These are phyloP conservation scores for Geosmithia putterillii DNA, from an alignment of 2,329 filamentous ascomycete genomes.

Conservation along the genomic window DNA sequence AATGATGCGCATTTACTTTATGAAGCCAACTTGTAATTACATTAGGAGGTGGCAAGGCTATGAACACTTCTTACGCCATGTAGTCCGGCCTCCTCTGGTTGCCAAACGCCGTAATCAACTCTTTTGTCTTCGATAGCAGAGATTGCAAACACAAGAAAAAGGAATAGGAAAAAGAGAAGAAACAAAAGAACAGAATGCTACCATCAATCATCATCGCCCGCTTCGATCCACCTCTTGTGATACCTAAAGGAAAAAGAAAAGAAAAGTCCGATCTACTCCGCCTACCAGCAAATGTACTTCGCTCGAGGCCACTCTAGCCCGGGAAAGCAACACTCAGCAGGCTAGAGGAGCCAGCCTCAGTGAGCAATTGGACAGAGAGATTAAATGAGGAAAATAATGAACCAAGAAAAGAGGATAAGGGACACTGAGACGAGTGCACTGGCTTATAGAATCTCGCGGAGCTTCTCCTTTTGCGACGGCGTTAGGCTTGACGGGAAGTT, in stretches of 20 bases:
- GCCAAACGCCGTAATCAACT: not conserved
- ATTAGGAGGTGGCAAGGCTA: not conserved
- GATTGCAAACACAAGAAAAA: not conserved
- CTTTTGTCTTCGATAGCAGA: not conserved
- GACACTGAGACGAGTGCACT: not conserved
- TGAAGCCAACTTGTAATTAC: not conserved
- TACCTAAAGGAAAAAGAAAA: not conserved
- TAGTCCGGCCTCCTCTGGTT: not conserved
- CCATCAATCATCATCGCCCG: not conserved
- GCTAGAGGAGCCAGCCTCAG: not conserved
- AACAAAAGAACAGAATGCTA: not conserved
- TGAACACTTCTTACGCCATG: not conserved
- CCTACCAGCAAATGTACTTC: not conserved
- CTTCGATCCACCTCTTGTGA: not conserved
- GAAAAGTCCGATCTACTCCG: not conserved
- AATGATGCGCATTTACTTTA: no score
- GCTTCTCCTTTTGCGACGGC: conserved; percentile 60
- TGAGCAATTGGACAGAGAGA: not conserved
- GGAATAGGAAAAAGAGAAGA: not conserved
- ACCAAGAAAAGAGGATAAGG: not conserved
- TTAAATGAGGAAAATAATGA: not conserved
- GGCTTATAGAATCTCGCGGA: conserved; percentile 63
- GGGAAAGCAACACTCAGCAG: not conserved
- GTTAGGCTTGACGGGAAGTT: conserved; percentile 79
- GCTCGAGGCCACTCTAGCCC: not conserved